Base-by-base conservation (phyloP, 345 rosid genomes). In the Arabidopsis arenosa region DNA sequence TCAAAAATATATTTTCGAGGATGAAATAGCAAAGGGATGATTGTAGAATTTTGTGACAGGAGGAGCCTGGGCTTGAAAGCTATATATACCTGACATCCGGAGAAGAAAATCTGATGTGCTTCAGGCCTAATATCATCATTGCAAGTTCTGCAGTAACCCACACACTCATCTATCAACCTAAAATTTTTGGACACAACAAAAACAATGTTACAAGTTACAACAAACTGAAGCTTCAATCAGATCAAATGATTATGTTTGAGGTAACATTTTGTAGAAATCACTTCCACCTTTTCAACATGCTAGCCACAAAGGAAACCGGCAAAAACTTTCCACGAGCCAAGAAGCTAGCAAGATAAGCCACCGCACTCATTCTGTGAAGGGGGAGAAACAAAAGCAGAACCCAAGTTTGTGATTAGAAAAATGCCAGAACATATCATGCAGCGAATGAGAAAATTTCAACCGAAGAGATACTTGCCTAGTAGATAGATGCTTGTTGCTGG, bases 271-370 rank as follows among this genome's bases (percentile, higher is more conserved):
- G 40, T 5, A 66, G 40, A 17, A 72, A 33, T 13, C 10, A 10
- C 0, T 71, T 18, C 21, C 43, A 78, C 97, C 98, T 92, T 83
- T 83, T 84, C 71, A 92, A 78, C 39, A 81, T 67, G 80, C 26
- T 80, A 41, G 83, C 71, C 57, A 90, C 77, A 67, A 80, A 77
- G 62, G 85, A 80, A 77, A 85, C 74, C 5, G 88, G 72, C 44
- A 92, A 68, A 78, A 92, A 90, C 81, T 86, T 94, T 43, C 84
- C 98, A 5, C 96, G 92, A 51, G 97, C 85, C 85, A 94, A 75
- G 78, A 84, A 94, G 81, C 98, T 94, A 72, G 96, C 90, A 70
- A 94, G 95, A 85, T 92, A 94, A 52, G 96, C 87, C 66, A 84
- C 92, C 9, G 97, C 89, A 86, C 90, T 93, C 96, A 90, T 93